These are phyloP conservation scores for Teunomyces tritomae DNA, from an alignment of 805 yeast genomes.

Conservation along the genomic window DNA sequence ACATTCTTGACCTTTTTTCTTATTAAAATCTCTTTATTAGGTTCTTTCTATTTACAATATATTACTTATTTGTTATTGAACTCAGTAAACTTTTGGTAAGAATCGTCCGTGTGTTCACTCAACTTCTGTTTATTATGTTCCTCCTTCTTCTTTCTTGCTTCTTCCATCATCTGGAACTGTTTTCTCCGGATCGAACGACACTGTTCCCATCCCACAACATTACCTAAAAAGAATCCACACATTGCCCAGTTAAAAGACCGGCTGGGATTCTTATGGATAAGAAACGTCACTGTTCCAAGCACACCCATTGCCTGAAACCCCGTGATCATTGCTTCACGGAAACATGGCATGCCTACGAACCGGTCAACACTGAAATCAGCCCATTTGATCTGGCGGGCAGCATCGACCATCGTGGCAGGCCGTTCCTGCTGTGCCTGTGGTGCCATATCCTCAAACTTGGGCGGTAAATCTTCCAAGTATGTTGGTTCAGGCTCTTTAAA, in stretches of 20 bases:
- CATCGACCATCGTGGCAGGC: conserved; percentile 27
- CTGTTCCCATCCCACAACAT: conserved; percentile 89
- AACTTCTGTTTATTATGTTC: conserved; percentile 33
- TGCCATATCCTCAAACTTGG: conserved; percentile 44
- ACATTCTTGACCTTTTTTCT: too few relatives aligned
- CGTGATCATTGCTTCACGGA: conserved; percentile 73
- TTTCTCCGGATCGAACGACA: conserved; percentile 71
- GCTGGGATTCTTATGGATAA: conserved; percentile 60
- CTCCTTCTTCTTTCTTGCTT: conserved; percentile 55
- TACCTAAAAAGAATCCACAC: conserved; percentile 76
- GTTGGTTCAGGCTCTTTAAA: conserved; percentile 20
- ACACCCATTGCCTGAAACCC: conserved; percentile 75
- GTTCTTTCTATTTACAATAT: conserved; percentile 1
- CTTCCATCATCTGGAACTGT: conserved; percentile 62
- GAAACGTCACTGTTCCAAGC: conserved; percentile 61
- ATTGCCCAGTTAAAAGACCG: conserved; percentile 79
- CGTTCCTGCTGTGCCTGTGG: conserved; percentile 11
- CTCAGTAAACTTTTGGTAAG: conserved; percentile 11
- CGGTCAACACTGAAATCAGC: conserved; percentile 53
- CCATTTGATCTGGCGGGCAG: conserved; percentile 40
- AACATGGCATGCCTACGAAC: conserved; percentile 66
- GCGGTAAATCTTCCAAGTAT: conserved; percentile 51
- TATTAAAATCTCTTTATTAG: too few relatives aligned
- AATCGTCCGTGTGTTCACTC: conserved; percentile 18
- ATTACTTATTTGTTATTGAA: conserved; percentile 9